Evolutionary conservation across 2,329 filamentous ascomycete genomes (phyloP), one percentile per base, ranked within the genome.

Genomic region (Xylariaceae sp.): DNA sequence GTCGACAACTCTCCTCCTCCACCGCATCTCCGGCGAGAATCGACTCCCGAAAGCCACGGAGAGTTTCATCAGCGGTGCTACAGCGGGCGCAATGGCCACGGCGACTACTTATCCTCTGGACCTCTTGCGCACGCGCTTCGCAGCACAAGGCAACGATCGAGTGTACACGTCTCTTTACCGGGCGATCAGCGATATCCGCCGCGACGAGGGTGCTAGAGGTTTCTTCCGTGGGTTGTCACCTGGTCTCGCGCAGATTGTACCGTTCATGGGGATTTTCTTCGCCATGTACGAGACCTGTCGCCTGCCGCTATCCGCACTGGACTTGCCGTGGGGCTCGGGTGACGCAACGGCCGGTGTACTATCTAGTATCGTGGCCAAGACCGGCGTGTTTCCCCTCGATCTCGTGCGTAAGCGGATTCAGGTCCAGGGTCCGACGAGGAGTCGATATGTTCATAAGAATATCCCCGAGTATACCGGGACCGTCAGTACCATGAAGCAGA

Each of bases 191-290:
- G 83, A 89, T 18, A 99, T 99, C 58, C 73, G 76, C 14, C 75
- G 75, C 4, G 78, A 87, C 53, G 94, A 99, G 71, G 94, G 94
- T 0, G 60, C 72, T 0, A 68, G 68, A 4, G 94, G 94, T 0
- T 97, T 95, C 72, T 99, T 96, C 69, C 87, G 90, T 43, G 94
- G 94, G 3, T 74, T 95, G 32, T 80, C 80, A 1, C 91, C 92
- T 1, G 90, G 86, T 0, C 74, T 97, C 18, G 86, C 78, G 22
- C 91, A 96, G 72, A 94, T 97, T 43, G 82, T 96, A 10, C 94
- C 94, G 2, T 95, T 92, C 67, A 99, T 99, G 94, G 94, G 94
- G 12, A 76, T 96, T 2, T 97, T 99, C 74, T 99, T 99, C 70
- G 81, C 88, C 32, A 80, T 83, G 38, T 99, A 97, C 71, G 94